phyloP scores from a whole-genome alignment of 163 green algal species.

The Scenedesmus sp. region DNA sequence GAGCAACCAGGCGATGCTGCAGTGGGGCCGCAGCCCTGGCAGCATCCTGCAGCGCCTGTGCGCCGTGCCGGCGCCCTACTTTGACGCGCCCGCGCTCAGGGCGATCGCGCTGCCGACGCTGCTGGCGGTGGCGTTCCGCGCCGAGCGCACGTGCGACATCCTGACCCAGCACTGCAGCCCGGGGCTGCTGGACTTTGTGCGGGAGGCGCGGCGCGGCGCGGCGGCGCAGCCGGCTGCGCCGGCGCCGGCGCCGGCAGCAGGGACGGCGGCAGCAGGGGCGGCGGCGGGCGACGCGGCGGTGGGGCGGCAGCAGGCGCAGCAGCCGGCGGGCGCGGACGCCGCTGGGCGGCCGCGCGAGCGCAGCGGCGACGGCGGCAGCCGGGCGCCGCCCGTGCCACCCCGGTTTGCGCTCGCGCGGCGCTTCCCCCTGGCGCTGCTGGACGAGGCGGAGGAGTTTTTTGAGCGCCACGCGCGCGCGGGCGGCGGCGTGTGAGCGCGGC shows the following conservation, averaged over 20 bases:
- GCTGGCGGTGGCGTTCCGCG: slow-evolving; percentile 43
- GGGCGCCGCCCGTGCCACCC: slow-evolving; percentile 3
- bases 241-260: slow-evolving; percentile 3
- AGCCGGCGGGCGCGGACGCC: neutral
- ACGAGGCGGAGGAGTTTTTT: neutral
- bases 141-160: slow-evolving; percentile 34
- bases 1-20: slow-evolving; percentile 54
- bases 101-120: slow-evolving; percentile 44
- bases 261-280: slow-evolving; percentile 38
- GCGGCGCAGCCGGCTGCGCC: no score
- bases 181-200: slow-evolving; percentile 16
- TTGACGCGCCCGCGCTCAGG: slow-evolving; percentile 4
- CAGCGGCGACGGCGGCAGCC: neutral
- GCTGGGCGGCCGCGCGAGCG: no score
- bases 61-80: slow-evolving; percentile 38
- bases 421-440: slow-evolving; percentile 25
- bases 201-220: no score
- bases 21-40: slow-evolving; percentile 45
- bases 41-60: slow-evolving; percentile 50
- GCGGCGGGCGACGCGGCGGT: neutral
- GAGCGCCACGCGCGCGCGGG: no score
- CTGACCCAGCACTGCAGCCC: slow-evolving; percentile 21
- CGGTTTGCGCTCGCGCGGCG: neutral
- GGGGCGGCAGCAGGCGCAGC: slow-evolving; percentile 1
- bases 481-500: no score